Evolutionary conservation across 257 asterid species (phyloP), one percentile per base, ranked within the genome.

Genomic region (Salvia splendens): DNA sequence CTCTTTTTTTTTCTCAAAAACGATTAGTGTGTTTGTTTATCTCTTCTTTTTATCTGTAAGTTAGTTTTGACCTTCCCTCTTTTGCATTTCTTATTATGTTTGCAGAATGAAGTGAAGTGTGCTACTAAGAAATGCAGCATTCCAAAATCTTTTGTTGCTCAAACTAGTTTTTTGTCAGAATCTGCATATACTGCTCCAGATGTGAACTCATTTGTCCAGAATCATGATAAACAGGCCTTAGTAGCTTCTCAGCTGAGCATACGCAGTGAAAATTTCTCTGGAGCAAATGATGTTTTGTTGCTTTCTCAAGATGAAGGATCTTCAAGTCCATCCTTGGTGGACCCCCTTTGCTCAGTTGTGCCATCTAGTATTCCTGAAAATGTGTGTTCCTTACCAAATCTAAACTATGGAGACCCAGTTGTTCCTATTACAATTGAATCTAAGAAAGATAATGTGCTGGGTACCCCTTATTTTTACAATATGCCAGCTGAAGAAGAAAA

Each of bases 261-360:
- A 63, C 80, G 80, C 54, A 77, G 82, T 61, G 85, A 80, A 68
- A 80, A 78, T 74, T 62, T 75, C 60, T 52, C 61, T 51, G 65
- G 65, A 59, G 72, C 60, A 51, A 74, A 78, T 36, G 74, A 73
- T 16, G 67, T 65, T 72, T 58, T 64, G 65, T 33, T 76, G 53
- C 82, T 75, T 71, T 83, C 95, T 75, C 87, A 89, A 74, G 91
- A 87, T 72, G 59, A 65, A 46, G 64, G 71, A 72, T 78, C 84
- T 78, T 85, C 87, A 52, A 68, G 78, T 81, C 65, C 73, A 59
- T 79, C 89, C 58, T 70, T 79, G 55, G 45, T 52, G 67, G 95
- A 87, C 69, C 90, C 88, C 52, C 89, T 87, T 69, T 85, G 96
- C 80, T 89, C 96, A 68, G 73, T 82, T 77, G 96, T 89, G 64